A percentile compares a stretch with the other conserved stretches of the same genome.
Evolutionary conservation across 768 basidiomycete species (phyloP).

Genomic region (Hygrophoropsis aurantiaca): DNA sequence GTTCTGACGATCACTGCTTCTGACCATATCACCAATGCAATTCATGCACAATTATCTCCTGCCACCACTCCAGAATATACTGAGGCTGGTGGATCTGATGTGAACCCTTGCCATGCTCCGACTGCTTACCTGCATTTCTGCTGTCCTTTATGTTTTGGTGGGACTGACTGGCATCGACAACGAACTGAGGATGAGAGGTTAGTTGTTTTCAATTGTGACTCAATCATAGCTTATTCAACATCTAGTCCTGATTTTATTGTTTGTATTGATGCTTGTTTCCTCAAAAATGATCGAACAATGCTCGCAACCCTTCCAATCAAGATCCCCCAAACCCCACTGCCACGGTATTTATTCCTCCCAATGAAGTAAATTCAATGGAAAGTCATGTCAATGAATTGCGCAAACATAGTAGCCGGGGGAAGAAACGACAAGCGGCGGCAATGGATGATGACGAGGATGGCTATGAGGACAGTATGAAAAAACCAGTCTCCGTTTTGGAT

Average conservation of each 20-base stretch:
- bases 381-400: too few species aligned
- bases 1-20: neutral
- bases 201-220: too few species aligned
- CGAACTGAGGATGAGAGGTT: too few species aligned
- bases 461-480: conserved; percentile 18
- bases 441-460: neutral
- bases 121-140: conserved; percentile 16
- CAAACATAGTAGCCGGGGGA: too few species aligned
- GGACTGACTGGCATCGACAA: neutral
- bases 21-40: neutral
- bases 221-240: too few species aligned
- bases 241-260: too few species aligned
- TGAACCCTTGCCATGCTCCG: too few species aligned
- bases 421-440: too few species aligned
- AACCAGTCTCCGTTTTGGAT: conserved; percentile 28
- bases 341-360: conserved; percentile 18
- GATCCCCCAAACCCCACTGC: conserved; percentile 14
- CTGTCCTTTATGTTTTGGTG: conserved; percentile 30
- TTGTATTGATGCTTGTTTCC: conserved; percentile 35
- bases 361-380: too few species aligned
- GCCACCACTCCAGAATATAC: too few species aligned
- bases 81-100: too few species aligned
- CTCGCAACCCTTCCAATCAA: conserved; percentile 7
- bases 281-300: conserved; percentile 33
- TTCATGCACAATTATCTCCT: too few species aligned